A percentile compares a stretch with the other conserved stretches of the same genome.
Conservation (phyloP, 768 basidiomycete species). For the Hericium coralloides region DNA sequence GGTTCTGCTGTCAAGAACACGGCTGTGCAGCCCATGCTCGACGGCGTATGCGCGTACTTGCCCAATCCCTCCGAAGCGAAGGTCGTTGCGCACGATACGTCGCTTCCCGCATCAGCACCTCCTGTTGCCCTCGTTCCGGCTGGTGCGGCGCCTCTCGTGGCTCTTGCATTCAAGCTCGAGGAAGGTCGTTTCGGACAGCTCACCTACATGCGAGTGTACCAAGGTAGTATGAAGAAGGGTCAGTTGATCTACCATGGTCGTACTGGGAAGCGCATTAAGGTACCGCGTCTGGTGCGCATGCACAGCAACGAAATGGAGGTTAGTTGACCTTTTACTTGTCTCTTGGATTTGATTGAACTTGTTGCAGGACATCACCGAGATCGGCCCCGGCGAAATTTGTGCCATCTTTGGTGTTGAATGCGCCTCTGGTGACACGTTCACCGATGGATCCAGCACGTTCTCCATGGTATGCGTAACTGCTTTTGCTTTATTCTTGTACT, state of each 20-base stretch:
- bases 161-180: slow-evolving; percentile 96
- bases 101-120: slow-evolving; percentile 53
- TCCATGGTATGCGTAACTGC: slow-evolving; percentile 71
- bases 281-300: slow-evolving; percentile 93
- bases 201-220: slow-evolving; percentile 97
- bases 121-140: slow-evolving; percentile 75
- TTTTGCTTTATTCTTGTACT: neutral
- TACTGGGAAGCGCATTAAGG: slow-evolving; percentile 95
- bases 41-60: slow-evolving; percentile 93
- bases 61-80: slow-evolving; percentile 78
- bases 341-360: neutral
- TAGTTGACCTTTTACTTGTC: slow-evolving; percentile 11
- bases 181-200: slow-evolving; percentile 96
- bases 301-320: slow-evolving; percentile 99
- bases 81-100: slow-evolving; percentile 77
- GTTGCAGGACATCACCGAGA: slow-evolving; percentile 75
- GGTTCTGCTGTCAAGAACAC: slow-evolving; percentile 98
- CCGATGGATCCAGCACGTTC: slow-evolving; percentile 80
- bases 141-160: slow-evolving; percentile 80
- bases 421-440: slow-evolving; percentile 96
- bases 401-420: slow-evolving; percentile 99
- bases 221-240: slow-evolving; percentile 85
- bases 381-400: slow-evolving; percentile 98
- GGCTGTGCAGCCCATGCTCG: slow-evolving; percentile 85
- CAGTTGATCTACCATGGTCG: slow-evolving; percentile 83